Base-by-base conservation (phyloP, 2,329 filamentous ascomycete genomes). In the Fusarium metavorans region DNA sequence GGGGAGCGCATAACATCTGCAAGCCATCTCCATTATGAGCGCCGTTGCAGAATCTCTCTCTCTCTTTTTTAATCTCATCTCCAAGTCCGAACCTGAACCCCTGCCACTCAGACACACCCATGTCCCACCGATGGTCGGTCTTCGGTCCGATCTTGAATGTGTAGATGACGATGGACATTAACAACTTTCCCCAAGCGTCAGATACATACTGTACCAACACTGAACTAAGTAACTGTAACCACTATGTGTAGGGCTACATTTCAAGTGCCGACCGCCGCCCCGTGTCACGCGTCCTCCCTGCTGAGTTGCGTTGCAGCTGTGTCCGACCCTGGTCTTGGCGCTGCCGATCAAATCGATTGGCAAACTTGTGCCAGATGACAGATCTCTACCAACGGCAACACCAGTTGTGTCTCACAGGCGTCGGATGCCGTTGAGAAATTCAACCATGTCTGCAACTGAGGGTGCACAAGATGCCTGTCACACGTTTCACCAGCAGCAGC, bases 121-220 rank as follows among this genome's bases (percentile, higher is more conserved):
- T 56, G 61, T 75, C 61, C 20, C 39, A 75, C 72, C 60, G 30
- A 27, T 18, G 27, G 39, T 23, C 14, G 25, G 43, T 72, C 65
- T 67, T 74, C 72, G 72, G 72, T 70, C 72, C 72, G 72, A 74
- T 73, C 64, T 72, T 59, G 64, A 39, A 58, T 25, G 59, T 20
- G 27, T 45, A 73, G 68, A 73, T 74, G 67, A 62, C 41, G 63
- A 73, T 72, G 57, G 64, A 45, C 71, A 64, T 72, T 37, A 52
- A 48, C 67, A 73, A 32, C 32, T 20, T 34, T 32, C 9, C 30
- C 30, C 65, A 45, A 65, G 57, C 30, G 50, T 43, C 27, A 66
- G 57, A 43, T 59, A 16, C 34, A 43, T 59, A 16, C 34, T 16
- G 32, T 35, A 37, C 35, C 35, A 60, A 72, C 45, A 50, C 45